Conservation (phyloP, 192 early-diverging fungal species). For the Glomus cerebriforme region DNA sequence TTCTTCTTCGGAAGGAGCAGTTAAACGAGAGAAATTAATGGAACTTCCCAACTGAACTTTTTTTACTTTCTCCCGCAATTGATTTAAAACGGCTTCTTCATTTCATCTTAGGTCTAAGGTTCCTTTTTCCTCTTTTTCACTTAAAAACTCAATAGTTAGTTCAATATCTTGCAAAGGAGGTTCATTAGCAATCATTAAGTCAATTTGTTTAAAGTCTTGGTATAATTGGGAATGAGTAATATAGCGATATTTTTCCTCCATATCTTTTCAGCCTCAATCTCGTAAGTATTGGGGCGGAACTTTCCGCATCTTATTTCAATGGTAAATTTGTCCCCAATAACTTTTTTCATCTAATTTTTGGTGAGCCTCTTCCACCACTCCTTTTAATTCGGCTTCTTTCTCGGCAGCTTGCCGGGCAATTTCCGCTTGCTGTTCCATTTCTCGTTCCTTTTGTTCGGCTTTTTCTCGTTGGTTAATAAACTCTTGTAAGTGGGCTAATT, state of each 20-base stretch:
- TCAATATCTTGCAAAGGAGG: too few relatives aligned
- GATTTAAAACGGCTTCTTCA: neutral
- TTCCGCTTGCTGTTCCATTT: neutral
- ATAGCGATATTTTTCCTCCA: too few relatives aligned
- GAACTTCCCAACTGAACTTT: neutral
- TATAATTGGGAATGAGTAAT: too few relatives aligned
- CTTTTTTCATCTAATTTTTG: neutral
- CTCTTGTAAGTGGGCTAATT: neutral
- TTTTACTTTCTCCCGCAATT: neutral
- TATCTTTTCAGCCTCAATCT: too few relatives aligned
- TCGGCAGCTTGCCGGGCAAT: neutral
- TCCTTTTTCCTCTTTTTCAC: too few relatives aligned
- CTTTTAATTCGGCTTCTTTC: neutral
- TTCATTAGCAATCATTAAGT: too few relatives aligned
- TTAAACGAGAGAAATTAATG: neutral
- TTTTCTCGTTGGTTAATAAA: neutral
- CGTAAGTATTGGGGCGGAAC: too few relatives aligned
- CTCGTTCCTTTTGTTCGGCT: neutral
- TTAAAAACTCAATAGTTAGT: too few relatives aligned
- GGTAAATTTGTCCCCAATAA: neutral
- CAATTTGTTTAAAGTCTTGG: too few relatives aligned
- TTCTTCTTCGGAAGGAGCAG: slow-evolving; percentile 17
- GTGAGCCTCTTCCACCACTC: neutral
- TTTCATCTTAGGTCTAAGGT: neutral
- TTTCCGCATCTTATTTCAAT: too few relatives aligned